Evolutionary conservation across 257 asterid species (phyloP).

Genomic region (Vinca minor): DNA sequence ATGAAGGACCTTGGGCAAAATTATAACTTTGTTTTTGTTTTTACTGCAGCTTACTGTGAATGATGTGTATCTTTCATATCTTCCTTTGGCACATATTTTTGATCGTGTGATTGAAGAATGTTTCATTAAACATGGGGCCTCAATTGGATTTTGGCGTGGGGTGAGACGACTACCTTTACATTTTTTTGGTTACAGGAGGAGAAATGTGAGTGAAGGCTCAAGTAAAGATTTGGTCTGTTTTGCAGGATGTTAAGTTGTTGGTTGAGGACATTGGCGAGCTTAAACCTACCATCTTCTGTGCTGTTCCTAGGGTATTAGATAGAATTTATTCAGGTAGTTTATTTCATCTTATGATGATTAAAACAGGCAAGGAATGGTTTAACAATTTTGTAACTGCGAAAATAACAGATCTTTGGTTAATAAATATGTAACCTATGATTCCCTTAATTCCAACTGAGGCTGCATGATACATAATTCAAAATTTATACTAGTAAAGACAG

Average conservation of each 20-base stretch:
- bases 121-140: conserved; percentile 64
- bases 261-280: conserved; percentile 80
- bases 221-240: conserved; percentile 8
- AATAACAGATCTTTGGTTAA: neutral
- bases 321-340: conserved; percentile 73
- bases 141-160: conserved; percentile 99
- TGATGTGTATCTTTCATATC: conserved; percentile 86
- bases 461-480: neutral
- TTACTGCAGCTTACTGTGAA: conserved; percentile 47
- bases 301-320: conserved; percentile 93
- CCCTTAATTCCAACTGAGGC: neutral
- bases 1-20: neutral
- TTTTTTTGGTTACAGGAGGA: neutral
- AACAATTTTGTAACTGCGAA: neutral
- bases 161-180: conserved; percentile 32
- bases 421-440: neutral
- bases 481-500: neutral
- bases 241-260: conserved; percentile 74
- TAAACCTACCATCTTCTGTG: conserved; percentile 86
- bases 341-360: neutral
- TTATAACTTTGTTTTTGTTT: conserved; percentile 14
- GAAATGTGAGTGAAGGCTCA: conserved; percentile 4
- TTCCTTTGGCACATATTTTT: conserved; percentile 95
- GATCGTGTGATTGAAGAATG: conserved; percentile 89
- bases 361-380: neutral